These are phyloP conservation scores for Fallopia convolvulus DNA, from an alignment of 148 eudicot species.

Conservation along the genomic window DNA sequence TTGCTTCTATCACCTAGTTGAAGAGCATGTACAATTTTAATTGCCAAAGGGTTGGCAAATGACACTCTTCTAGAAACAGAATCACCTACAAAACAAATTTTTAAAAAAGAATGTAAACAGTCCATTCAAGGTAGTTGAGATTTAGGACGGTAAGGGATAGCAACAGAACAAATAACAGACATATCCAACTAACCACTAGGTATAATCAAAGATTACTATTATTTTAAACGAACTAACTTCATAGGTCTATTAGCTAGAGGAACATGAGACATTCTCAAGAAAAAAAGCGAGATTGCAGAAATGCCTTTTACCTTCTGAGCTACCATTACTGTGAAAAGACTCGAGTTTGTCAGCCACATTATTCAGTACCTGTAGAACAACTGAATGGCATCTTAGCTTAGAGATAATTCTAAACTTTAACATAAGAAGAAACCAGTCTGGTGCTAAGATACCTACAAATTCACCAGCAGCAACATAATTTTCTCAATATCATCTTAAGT, in stretches of 20 bases:
- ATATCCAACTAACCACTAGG: background rate
- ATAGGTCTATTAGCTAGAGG: background rate
- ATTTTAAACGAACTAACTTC: background rate
- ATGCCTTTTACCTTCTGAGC: slow-evolving; percentile 19
- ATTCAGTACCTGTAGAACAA: slow-evolving; percentile 26
- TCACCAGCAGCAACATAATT: background rate
- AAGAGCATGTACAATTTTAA: slow-evolving; percentile 64
- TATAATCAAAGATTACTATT: background rate
- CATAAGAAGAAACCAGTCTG: background rate
- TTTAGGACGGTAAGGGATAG: background rate
- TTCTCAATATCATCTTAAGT: background rate
- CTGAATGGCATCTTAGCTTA: background rate
- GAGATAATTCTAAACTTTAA: background rate
- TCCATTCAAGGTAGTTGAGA: background rate
- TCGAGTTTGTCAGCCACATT: slow-evolving; percentile 20
- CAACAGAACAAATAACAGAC: background rate
- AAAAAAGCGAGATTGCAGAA: background rate
- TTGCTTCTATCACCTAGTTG: slow-evolving; percentile 46
- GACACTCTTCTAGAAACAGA: slow-evolving; percentile 19
- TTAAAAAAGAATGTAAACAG: background rate
- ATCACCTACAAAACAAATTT: slow-evolving; percentile 25
- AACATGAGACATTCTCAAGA: slow-evolving; percentile 5
- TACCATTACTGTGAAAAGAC: slow-evolving; percentile 25
- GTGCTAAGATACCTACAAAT: background rate
- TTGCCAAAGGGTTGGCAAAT: slow-evolving; percentile 26